Evolutionary conservation across 441 rosid genomes (phyloP), one percentile per base, ranked within the genome.

Genomic region (Isatis lusitanica): DNA sequence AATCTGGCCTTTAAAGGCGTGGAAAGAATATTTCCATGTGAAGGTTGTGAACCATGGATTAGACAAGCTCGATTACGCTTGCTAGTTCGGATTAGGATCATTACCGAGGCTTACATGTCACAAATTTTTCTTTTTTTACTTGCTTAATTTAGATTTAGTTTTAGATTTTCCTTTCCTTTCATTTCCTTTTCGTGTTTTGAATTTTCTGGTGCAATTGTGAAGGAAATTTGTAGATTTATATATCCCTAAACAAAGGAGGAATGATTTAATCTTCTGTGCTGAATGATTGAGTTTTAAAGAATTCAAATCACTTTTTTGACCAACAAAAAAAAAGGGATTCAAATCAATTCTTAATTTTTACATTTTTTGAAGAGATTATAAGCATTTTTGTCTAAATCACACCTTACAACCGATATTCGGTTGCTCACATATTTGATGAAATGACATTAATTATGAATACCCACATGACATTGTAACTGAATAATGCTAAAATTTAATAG

Each of bases 11-110:
- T 67, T 85, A 77, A 88, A 83, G 75, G 84, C 84, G 5, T 90
- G 97, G 97, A 88, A 79, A 71, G 84, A 65, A 59, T 83, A 77
- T 71, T 74, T 87, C 17, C 82, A 81, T 76, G 85, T 78, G 36
- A 83, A 82, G 73, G 26, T 81, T 50, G 65, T 74, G 28, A 68
- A 53, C 82, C 68, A 24, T 74, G 73, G 84, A 51, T 15, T 9
- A 38, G 11, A 38, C 2, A 12, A 53, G 55, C 35, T 59, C 43
- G 3, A 40, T 13, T 39, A 50, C 64, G 16, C 66, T 39, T 39
- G 48, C 59, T 46, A 62, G n/a, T 42, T 51, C 31, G 15, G 3
- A 6, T 18, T 52, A 46, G 43, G 40, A 61, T 62, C 62, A n/a
- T 51, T 31, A 35, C 53, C 38, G 17, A 71, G 6, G 42, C 59